Base-by-base conservation (phyloP, 345 rosid species). In the Hypericum perforatum region DNA sequence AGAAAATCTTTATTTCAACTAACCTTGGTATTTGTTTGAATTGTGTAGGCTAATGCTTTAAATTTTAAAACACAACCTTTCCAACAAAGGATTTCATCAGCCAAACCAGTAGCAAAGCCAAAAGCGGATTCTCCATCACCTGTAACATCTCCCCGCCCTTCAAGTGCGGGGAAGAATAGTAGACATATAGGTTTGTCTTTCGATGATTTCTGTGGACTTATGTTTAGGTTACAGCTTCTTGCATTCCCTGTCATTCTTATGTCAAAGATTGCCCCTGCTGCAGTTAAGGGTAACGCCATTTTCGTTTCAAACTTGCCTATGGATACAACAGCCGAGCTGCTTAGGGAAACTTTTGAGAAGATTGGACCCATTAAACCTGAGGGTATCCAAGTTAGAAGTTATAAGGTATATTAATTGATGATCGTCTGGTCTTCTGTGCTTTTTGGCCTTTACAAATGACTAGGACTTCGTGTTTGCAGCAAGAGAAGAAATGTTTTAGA, bases 371-470 rank as follows among this genome's bases (percentile, higher is more conserved):
- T 82, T 57, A 82, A 77, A 59, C 66, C 58, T 29, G 50, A 66
- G 44, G 85, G 80, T 54, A 66, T 82, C 51, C 89, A 77, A 82
- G 83, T 82, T 58, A 67, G 83, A 72, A 79, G 85, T 45, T 72
- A 73, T 43, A 82, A 75, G 85, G 89, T 82, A 6, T 45, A 64
- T 43, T 0, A 16, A 13, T 46, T 9, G 50, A 45, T 63, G 9
- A 14, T 11, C 9, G 43, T 39, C 16, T 43, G 38, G 37, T 37
- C 8, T 8, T 37, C 10, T 44, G 10, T 13, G 41, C 46, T 51
- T 56, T 29, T 9, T 41, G 42, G 36, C 41, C 60, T 41, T 52
- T 41, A 8, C 14, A 6, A 22, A 22, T 22, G 32, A 22, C 32
- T 22, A 22, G 2, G n/a, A 41, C 42, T 59, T 52, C 49, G 37